These are phyloP conservation scores for Ganoderma leucocontextum DNA, from an alignment of 1,284 basidiomycete genomes.

Conservation along the genomic window DNA sequence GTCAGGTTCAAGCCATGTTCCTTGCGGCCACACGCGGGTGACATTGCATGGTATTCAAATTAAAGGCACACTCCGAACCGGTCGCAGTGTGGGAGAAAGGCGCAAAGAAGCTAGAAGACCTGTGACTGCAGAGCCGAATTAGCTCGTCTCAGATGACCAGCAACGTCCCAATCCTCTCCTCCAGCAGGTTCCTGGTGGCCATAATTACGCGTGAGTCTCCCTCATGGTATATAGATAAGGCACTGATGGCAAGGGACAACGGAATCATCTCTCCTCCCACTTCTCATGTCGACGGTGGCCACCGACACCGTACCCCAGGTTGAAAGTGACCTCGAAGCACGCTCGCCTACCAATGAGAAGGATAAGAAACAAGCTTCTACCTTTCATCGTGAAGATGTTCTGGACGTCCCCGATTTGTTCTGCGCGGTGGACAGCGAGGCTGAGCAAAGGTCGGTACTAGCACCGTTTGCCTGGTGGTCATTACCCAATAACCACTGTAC, in stretches of 20 bases:
- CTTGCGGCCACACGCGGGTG: not conserved
- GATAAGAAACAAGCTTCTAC: conserved; percentile 19
- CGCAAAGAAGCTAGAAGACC: not conserved
- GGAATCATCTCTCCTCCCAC: not conserved
- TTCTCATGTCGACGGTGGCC: not conserved
- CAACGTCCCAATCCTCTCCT: conserved; percentile 1
- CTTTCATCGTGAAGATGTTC: conserved; percentile 14
- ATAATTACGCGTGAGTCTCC: conserved; percentile 9
- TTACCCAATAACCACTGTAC: not conserved
- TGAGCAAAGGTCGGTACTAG: conserved; percentile 21
- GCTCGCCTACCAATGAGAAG: not conserved
- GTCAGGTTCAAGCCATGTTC: not conserved
- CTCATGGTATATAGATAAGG: not conserved
- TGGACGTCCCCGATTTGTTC: not conserved
- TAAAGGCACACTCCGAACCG: not conserved
- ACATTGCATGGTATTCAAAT: not conserved
- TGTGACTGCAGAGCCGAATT: not conserved
- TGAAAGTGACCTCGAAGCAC: not conserved
- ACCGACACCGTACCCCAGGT: not conserved
- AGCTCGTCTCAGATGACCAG: conserved; percentile 12
- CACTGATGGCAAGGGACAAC: not conserved
- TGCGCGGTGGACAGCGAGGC: conserved; percentile 13
- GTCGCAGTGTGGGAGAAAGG: conserved; percentile 4
- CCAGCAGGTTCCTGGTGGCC: conserved; percentile 9
- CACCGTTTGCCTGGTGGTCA: not conserved